Conservation (phyloP, 108 stramenopile species). For the Seminavis robusta region DNA sequence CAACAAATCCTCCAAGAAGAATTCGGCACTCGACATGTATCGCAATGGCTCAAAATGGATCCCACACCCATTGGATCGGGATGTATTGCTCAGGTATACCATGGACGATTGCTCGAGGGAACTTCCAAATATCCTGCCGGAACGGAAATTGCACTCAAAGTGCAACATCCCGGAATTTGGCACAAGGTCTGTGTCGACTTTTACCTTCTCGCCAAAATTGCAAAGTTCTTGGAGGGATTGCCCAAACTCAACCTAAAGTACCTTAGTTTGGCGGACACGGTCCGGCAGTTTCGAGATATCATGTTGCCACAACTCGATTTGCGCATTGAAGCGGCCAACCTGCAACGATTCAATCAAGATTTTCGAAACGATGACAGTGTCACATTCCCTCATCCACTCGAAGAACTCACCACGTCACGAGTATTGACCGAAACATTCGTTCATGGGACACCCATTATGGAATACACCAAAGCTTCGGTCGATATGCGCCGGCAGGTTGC, state of each 20-base stretch:
- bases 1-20: conserved; percentile 51
- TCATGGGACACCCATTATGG: conserved; percentile 75
- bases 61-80: conserved; percentile 76
- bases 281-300: conserved; percentile 80
- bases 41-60: conserved; percentile 41
- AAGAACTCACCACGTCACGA: conserved; percentile 60
- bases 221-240: conserved; percentile 54
- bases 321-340: conserved; percentile 70
- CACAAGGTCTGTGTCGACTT: conserved; percentile 86
- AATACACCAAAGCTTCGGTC: conserved; percentile 36
- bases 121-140: conserved; percentile 42
- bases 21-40: conserved; percentile 47
- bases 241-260: conserved; percentile 74
- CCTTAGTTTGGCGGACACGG: conserved; percentile 72
- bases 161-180: conserved; percentile 85
- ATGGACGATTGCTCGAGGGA: conserved; percentile 40
- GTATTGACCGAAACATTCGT: conserved; percentile 87
- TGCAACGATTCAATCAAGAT: conserved; percentile 66
- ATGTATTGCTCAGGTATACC: conserved; percentile 90
- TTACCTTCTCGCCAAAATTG: conserved; percentile 71
- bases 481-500: conserved; percentile 63
- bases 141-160: conserved; percentile 79
- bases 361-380: conserved; percentile 66
- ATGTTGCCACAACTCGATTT: conserved; percentile 89
- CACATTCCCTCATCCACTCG: conserved; percentile 65